Base-by-base conservation (phyloP, 1,284 basidiomycete species). In the Inonotus hispidus region DNA sequence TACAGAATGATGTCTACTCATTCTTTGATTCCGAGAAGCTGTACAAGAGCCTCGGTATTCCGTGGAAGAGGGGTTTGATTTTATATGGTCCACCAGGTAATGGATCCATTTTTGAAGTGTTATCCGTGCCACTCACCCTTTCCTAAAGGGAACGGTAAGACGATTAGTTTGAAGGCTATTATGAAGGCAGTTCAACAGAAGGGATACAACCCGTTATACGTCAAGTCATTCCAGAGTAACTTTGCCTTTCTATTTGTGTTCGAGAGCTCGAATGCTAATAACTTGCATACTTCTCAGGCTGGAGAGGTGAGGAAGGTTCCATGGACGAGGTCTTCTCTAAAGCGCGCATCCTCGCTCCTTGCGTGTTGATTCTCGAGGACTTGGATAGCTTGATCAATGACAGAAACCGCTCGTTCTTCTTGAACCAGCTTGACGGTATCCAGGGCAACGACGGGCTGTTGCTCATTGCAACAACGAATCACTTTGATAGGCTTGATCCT, bases 61-160 rank as follows among this genome's bases (percentile, higher is more conserved):
- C 91, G 0, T 93, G 91, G 91, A 93, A 93, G 87, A 85, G 87
- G 63, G 87, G 87, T 32, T 68, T 90, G 62, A 87, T 90, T 65
- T 77, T 90, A 80, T 77, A 84, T 68, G 88, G 88, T 2, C 86
- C 88, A 32, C 87, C 88, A 69, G 87, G 87, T 80, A 67, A 58
- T 73, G 62, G 19, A 23, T 50, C 21, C 27, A 1, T 16, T 52
- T 13, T 4, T 8, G 25, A 32, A 35, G 45, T 27, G 16, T 49
- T 29, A 8, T 21, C 56, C 38, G 58, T 23, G 32, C n/a, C 29
- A 53, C 1, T 43, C 56, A 4, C 55, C 23, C 41, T 6, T 43
- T 43, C 41, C 63, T 23, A 56, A 70, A 80, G 90, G 90, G 2
- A 93, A 93, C 64, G 91, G 91, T 2, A 93, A 93, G 73, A 93